Evolutionary conservation across 148 eudicot genomes (phyloP), one percentile per base, ranked within the genome.

Genomic region (Amaranthus hypochondriacus): DNA sequence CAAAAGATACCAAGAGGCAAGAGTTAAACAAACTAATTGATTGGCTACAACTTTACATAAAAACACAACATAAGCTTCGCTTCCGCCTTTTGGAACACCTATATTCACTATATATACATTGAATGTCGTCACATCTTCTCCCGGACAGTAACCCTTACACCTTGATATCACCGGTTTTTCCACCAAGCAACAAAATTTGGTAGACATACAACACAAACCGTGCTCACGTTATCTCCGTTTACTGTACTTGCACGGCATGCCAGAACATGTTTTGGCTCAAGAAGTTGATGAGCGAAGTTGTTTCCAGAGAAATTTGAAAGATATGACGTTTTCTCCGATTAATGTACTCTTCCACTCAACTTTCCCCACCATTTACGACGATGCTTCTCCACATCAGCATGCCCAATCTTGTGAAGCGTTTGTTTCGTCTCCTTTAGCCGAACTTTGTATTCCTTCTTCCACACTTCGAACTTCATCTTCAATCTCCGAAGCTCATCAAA

Each of bases 391-490:
- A 66, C 71, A 57, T 89, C 91, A 14, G 76, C 57, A 63, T 78
- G 76, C 48, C 79, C 83, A 64, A 76, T 75, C 79, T 81, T 90
- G 68, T 81, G 84, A 59, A 91, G 79, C 48, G 79, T 84, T 7
- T 79, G 81, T 85, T 89, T 96, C 0, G 92, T 74, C 77, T 87
- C 90, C 75, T 81, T 85, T 79, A 92, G 76, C 68, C 89, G 83
- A 44, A 53, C 69, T 79, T 81, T 90, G 76, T 87, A 96, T 9
- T 92, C 97, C 77, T 83, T 90, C 78, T 87, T 92, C 99, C 99
- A 96, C 11, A 71, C 67, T 74, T 85, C 90, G 61, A 96, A 92
- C 78, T 88, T 85, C 73, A 76, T 75, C 74, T 88, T 92, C 70
- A 96, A 81, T 62, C 89, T 91, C 73, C 85, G 79, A 55, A 85